Base-by-base conservation (phyloP, 1,139 yeast genomes). In the Pichia sorboxylosa region DNA sequence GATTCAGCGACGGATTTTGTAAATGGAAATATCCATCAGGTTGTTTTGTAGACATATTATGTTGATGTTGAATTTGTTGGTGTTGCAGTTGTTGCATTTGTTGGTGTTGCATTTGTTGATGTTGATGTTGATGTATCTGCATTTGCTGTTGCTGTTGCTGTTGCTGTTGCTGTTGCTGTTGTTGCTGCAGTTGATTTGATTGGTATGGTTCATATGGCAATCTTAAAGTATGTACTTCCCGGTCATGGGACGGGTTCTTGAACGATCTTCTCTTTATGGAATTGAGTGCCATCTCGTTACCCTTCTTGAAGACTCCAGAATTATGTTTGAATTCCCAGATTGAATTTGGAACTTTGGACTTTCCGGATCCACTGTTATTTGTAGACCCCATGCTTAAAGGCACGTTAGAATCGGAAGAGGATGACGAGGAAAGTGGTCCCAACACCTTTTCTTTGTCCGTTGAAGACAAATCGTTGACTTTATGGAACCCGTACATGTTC, bases 281-380 rank as follows among this genome's bases (percentile, higher is more conserved):
- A 11, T 73, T 61, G 34, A 83, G 58, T 9, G 75, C 64, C 28
- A 66, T 73, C 38, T 75, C 73, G 49, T 85, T 90, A 35, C 83
- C 85, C 39, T 82, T 76, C 45, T 66, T 70, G 56, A 87, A 87
- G 37, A 66, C 61, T 6, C 92, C 94, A 26, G 77, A 71, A 28
- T 81, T 74, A 50, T 87, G 98, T 42, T 78, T 77, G 58, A 87
- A 87, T 55, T 83, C 94, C 97, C 97, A 87, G 5, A 58, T 43
- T 20, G 40, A 5, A 16, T 20, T 26, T n/a, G 25, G 14, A 17
- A 5, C 27, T 11, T 28, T 21, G 11, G 25, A 23, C 4, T 26
- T 14, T 3, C 27, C 8, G 13, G 30, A 28, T 14, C 22, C 20
- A 21, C 27, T 13, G 6, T 13, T n/a, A 16, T 22, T 18, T 19